Base-by-base conservation (phyloP, 2,329 filamentous ascomycete species). In the Aschersonia sp. region DNA sequence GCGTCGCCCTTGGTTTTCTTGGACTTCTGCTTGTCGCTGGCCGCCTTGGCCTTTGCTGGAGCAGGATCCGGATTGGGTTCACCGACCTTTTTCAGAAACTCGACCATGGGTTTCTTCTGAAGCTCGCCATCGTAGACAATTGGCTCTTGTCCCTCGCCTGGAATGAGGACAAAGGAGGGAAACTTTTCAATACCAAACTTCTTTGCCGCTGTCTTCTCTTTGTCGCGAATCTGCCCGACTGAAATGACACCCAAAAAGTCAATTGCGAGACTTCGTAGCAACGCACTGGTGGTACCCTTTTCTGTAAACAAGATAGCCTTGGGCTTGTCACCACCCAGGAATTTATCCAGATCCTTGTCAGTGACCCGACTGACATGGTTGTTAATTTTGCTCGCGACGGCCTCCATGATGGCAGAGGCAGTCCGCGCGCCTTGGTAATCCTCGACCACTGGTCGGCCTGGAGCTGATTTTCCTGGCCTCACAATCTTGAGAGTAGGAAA, bases 401-500 rank as follows among this genome's bases (percentile, higher is more conserved):
- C 81, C 47, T 95, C 86, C 37, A 88, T 82, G 52, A 98, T 97
- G 48, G 70, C 86, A 59, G 87, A 88, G n/a, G 89, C 86, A 4
- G 75, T 83, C 51, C 92, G 79, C 10, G 79, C 71, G 11, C 92
- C 92, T 50, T 92, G 76, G 67, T 98, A 98, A 61, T 96, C 89
- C 63, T 96, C 88, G 6, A 97, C 79, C 4, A 79, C 73, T 1
- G 92, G 90, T 60, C 80, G 84, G 60, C 81, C 83, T 37, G 68
- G 66, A 33, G 76, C 68, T 66, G 89, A 94, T 69, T 87, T 87
- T 53, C 84, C 79, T 0, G 92, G 92, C 29, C 80, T 81, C 47
- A 97, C 79, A 44, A 94, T 90, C 74, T 98, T 98, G 54, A 98
- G 73, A 0, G 92, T 97, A 1, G 92, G 92, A 68, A 96, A 98